These are phyloP conservation scores for Rhodomyrtus psidioides DNA, from an alignment of 441 rosid genomes.

Conservation along the genomic window DNA sequence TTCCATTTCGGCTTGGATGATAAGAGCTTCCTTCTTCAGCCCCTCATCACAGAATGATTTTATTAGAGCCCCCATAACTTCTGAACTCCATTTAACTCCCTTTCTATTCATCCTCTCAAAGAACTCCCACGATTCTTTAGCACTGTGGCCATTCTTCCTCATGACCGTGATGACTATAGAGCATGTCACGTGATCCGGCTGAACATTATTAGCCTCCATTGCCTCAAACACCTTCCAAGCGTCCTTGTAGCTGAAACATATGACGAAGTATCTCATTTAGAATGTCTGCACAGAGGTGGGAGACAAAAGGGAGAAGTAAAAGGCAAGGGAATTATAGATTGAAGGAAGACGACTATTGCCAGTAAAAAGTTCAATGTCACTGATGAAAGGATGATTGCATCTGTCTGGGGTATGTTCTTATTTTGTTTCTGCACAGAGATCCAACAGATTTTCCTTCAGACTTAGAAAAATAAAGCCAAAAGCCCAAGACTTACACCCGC, in stretches of 20 bases:
- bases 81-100: conserved; percentile 69
- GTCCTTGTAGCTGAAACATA: conserved; percentile 50
- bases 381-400: not conserved
- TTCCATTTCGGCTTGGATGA: conserved; percentile 78
- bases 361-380: not conserved
- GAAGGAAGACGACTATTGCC: not conserved
- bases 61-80: conserved; percentile 59
- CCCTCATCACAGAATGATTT: conserved; percentile 87
- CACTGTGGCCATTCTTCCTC: conserved; percentile 57
- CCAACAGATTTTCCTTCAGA: not conserved
- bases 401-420: not conserved
- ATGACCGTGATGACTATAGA: conserved; percentile 62
- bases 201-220: conserved; percentile 55
- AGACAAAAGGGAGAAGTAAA: not conserved
- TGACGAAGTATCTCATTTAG: not conserved
- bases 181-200: conserved; percentile 67
- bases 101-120: conserved; percentile 67
- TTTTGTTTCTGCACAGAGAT: not conserved
- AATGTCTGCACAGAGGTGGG: not conserved
- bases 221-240: conserved; percentile 58
- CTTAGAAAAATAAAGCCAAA: not conserved
- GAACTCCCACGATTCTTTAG: conserved; percentile 74
- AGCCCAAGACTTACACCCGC: not conserved
- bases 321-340: not conserved
- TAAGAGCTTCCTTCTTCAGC: conserved; percentile 67